phyloP scores from a whole-genome alignment of 2,329 filamentous ascomycete genomes.

The Nannizzia gypsea region DNA sequence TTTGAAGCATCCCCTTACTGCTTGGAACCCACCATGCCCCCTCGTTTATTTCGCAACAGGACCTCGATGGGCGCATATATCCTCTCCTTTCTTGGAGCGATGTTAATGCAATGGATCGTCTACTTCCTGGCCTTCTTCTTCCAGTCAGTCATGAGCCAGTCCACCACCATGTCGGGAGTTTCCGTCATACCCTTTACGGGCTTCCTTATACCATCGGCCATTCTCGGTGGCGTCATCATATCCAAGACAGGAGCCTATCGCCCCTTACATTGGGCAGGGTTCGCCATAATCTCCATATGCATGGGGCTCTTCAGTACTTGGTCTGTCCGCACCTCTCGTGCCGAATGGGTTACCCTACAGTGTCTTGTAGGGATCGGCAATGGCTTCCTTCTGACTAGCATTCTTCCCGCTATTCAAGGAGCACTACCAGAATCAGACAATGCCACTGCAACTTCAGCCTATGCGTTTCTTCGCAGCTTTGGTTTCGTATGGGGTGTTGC shows the following conservation, averaged over 20 bases:
- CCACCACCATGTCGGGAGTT: slow-evolving; percentile 24
- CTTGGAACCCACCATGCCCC: slow-evolving; percentile 31
- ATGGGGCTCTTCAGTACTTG: slow-evolving; percentile 22
- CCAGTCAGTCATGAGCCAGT: slow-evolving; percentile 28
- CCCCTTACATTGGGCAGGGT: slow-evolving; percentile 20
- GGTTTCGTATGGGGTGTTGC: slow-evolving; percentile 23
- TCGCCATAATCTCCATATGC: slow-evolving; percentile 18
- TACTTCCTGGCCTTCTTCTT: slow-evolving; percentile 39
- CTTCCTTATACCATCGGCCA: slow-evolving; percentile 18
- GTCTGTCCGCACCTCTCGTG: slow-evolving; percentile 15
- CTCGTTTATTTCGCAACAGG: slow-evolving; percentile 34
- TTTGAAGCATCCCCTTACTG: slow-evolving; percentile 1
- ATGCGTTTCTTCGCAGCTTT: slow-evolving; percentile 22
- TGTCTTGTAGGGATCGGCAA: slow-evolving; percentile 18
- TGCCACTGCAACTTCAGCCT: slow-evolving; percentile 19
- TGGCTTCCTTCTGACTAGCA: slow-evolving; percentile 19
- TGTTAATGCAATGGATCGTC: slow-evolving; percentile 27
- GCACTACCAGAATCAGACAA: slow-evolving; percentile 19
- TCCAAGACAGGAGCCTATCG: slow-evolving; percentile 24
- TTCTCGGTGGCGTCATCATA: slow-evolving; percentile 24
- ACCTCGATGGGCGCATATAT: slow-evolving; percentile 25
- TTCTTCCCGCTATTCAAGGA: slow-evolving; percentile 22
- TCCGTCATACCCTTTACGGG: slow-evolving; percentile 21
- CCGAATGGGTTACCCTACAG: slow-evolving; percentile 22
- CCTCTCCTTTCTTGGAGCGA: slow-evolving; percentile 28